These are phyloP conservation scores for Bauhinia variegata DNA, from an alignment of 306 rosid genomes.

Conservation along the genomic window DNA sequence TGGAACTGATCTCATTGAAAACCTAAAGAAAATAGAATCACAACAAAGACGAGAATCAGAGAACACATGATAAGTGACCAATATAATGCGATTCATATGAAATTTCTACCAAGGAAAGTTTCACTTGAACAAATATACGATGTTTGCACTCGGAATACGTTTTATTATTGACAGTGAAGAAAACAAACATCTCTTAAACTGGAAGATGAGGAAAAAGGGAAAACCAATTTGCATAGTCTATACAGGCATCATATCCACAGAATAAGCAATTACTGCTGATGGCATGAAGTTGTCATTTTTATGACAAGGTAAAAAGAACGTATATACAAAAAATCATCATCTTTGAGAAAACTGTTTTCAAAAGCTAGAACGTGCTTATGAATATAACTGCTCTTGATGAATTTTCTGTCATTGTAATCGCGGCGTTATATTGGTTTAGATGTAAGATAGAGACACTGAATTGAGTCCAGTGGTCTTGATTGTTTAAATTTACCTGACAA, in stretches of 20 bases:
- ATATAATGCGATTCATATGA: not conserved
- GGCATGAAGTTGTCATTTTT: constrained; percentile 7
- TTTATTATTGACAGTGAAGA: constrained; percentile 20
- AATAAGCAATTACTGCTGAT: constrained; percentile 6
- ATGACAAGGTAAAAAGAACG: constrained; percentile 6
- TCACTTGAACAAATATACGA: not conserved
- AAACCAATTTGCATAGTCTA: constrained; percentile 19
- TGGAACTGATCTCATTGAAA: constrained; percentile 93
- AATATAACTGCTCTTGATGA: not conserved
- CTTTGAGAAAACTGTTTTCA: not conserved
- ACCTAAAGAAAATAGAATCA: constrained; percentile 54
- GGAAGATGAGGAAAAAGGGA: constrained; percentile 11
- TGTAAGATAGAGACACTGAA: not conserved
- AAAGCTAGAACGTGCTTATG: constrained; percentile 14
- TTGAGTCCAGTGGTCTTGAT: constrained; percentile 22
- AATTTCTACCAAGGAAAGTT: constrained; percentile 12
- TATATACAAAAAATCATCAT: not conserved
- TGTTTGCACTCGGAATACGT: not conserved
- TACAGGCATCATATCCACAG: constrained; percentile 16
- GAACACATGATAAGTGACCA: not conserved
- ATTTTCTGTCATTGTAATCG: constrained; percentile 16
- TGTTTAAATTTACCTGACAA: constrained; percentile 74
- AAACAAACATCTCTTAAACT: constrained; percentile 11
- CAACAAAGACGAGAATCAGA: constrained; percentile 26
- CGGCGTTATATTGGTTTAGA: constrained; percentile 6